phyloP scores from a whole-genome alignment of 1,139 yeast species.

The Taiozyma sp. region DNA sequence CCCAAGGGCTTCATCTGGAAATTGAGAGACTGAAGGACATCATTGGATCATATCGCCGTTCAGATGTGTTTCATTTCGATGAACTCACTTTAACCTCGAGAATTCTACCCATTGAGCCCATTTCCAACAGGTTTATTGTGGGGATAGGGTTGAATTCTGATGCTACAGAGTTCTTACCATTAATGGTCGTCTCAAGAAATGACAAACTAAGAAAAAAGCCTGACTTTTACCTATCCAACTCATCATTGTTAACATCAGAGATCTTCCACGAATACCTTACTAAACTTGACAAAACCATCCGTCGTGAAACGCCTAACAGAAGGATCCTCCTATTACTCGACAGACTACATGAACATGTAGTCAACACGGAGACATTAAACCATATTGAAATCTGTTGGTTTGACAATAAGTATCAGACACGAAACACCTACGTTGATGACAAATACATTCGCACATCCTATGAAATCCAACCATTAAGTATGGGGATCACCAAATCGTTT shows the following conservation, averaged over 20 bases:
- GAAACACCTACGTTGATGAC: slow-evolving; percentile 2
- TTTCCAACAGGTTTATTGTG: slow-evolving; percentile 8
- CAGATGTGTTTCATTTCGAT: slow-evolving; percentile 25
- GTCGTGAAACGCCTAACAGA: slow-evolving; percentile 5
- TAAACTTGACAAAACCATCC: slow-evolving; percentile 10
- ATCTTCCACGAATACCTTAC: slow-evolving; percentile 24
- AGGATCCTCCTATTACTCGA: slow-evolving; percentile 26
- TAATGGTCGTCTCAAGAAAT: slow-evolving; percentile 10
- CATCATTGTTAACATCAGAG: slow-evolving; percentile 24
- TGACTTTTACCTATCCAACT: slow-evolving; percentile 8
- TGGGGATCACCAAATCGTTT: slow-evolving; percentile 27
- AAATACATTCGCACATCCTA: neutral
- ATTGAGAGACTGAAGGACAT: slow-evolving; percentile 5
- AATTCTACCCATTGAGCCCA: slow-evolving; percentile 13
- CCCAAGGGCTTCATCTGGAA: slow-evolving; percentile 8
- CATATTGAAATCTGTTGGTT: slow-evolving; percentile 25
- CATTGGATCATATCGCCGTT: slow-evolving; percentile 9
- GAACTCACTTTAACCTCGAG: slow-evolving; percentile 21
- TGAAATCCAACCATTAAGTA: slow-evolving; percentile 26
- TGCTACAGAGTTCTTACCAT: slow-evolving; percentile 12
- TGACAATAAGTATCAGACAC: slow-evolving; percentile 17
- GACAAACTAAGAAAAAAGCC: slow-evolving; percentile 6
- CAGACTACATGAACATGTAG: slow-evolving; percentile 27
- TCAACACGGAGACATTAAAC: slow-evolving; percentile 10
- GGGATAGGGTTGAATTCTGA: slow-evolving; percentile 17